Base-by-base conservation (phyloP, 352 stramenopile species). In the Phytophthora uliginosa region DNA sequence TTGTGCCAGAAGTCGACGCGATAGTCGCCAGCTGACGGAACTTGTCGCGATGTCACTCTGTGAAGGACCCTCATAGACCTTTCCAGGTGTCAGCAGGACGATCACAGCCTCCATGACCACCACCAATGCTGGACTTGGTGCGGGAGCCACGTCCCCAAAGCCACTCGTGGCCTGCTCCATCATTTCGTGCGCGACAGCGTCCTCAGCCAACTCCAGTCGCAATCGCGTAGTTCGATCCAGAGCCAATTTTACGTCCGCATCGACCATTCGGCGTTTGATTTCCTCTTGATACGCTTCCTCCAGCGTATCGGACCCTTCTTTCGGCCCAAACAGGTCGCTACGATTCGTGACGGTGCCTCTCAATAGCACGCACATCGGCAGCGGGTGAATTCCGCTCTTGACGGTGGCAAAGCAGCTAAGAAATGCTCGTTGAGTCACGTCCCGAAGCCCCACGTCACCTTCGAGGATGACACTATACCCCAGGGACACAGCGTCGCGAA, bases 51-150 rank as follows among this genome's bases (percentile, higher is more conserved):
- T 59, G 0, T 76, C 62, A 31, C 58, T 54, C 1, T 72, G 53
- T 10, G 82, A 81, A 8, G 89, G 88, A 3, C 79, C 81, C 12
- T 84, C 77, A 58, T 93, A 97, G n/a, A 62, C 57, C 36, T 92
- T 91, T 0, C 55, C 72, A 12, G 91, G 91, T 10, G 89, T 96
- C 13, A 97, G 72, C 5, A 96, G 55, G 18, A 96, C 79, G 34
- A 97, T 86, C 8, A 92, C 76, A 8, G 89, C 84, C 59, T 97
- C 89, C 82, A 96, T 90, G 12, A 94, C 84, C 12, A 95, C 57
- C 7, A 95, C 77, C 2, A 96, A 68, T 3, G 75, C 71, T 34
- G 65, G 50, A 38, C 61, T 59, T 55, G 66, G 61, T 7, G 62
- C 10, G 20, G 54, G 40, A 57, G 36, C 26, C 33, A 52, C 7